A percentile compares a stretch with the other conserved stretches of the same genome.
phyloP scores from a whole-genome alignment of 352 stramenopile genomes.

The Globisporangium irregulare region DNA sequence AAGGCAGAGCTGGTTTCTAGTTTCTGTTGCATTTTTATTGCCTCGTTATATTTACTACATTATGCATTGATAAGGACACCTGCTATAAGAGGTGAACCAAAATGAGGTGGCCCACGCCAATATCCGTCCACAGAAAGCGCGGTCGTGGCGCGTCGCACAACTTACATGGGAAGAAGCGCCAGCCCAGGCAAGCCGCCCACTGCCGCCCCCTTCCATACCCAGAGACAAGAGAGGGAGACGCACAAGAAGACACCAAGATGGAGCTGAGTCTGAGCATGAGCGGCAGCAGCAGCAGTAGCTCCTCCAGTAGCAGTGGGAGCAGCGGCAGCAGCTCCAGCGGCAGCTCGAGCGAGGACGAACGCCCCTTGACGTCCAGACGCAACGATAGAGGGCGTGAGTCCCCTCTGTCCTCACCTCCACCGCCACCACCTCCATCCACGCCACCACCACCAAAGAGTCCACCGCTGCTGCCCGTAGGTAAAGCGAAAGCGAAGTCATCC shows the following conservation, averaged over 20 bases:
- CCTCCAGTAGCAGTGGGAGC: constrained; percentile 21
- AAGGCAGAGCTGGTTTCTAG: too few relatives aligned
- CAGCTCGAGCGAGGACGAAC: constrained; percentile 45
- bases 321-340: constrained; percentile 38
- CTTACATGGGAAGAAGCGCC: constrained; percentile 10
- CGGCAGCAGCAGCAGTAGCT: constrained; percentile 30
- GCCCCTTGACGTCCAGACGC: constrained; percentile 15
- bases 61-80: background rate
- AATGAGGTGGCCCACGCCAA: constrained; percentile 5
- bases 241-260: background rate
- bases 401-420: constrained; percentile 30
- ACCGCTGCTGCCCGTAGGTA: constrained; percentile 16
- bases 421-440: constrained; percentile 23
- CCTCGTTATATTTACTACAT: background rate
- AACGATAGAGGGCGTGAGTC: constrained; percentile 18
- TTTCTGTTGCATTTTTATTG: too few relatives aligned
- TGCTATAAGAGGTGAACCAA: background rate
- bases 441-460: constrained; percentile 24
- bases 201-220: background rate
- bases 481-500: constrained; percentile 17
- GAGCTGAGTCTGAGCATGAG: constrained; percentile 20
- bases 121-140: constrained; percentile 3
- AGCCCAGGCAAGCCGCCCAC: background rate
- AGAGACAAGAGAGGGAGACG: background rate
- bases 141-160: constrained; percentile 5